Evolutionary conservation across 805 yeast species (phyloP).

Genomic region (Pichia cephalocereana): DNA sequence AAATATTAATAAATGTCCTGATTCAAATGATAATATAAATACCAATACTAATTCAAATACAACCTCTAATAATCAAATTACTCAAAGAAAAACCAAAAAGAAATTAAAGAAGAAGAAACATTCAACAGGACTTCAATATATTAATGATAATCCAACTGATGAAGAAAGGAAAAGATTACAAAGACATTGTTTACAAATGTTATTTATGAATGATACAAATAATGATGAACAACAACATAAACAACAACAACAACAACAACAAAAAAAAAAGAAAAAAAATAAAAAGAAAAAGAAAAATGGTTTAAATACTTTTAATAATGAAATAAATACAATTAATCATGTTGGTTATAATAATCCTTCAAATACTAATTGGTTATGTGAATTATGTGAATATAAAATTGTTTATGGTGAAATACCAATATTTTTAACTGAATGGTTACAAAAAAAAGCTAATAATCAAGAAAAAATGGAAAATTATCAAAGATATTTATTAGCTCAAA

Average conservation of each 20-base stretch:
- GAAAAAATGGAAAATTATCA: conserved; percentile 21
- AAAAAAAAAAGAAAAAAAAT: conserved; percentile 10
- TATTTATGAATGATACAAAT: not conserved
- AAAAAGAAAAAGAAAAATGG: conserved; percentile 7
- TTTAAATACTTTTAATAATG: not conserved
- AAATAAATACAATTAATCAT: not conserved
- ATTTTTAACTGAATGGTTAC: conserved; percentile 37
- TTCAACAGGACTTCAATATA: not conserved
- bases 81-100: not conserved
- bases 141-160: not conserved
- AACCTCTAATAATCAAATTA: no score
- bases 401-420: conserved; percentile 38
- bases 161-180: conserved; percentile 2
- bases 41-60: no score
- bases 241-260: conserved; percentile 5
- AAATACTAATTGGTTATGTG: conserved; percentile 24
- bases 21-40: no score
- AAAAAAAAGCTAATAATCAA: conserved; percentile 26
- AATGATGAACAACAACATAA: not conserved
- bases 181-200: conserved; percentile 2
- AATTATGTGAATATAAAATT: conserved; percentile 41
- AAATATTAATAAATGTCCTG: no score
- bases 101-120: not conserved
- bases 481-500: conserved; percentile 9
- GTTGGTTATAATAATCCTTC: conserved; percentile 1